Percentiles rank a stretch among this genome's conserved stretches.
These are phyloP conservation scores for Debaryomyces coudertii DNA, from an alignment of 1,139 yeast genomes.

Conservation along the genomic window DNA sequence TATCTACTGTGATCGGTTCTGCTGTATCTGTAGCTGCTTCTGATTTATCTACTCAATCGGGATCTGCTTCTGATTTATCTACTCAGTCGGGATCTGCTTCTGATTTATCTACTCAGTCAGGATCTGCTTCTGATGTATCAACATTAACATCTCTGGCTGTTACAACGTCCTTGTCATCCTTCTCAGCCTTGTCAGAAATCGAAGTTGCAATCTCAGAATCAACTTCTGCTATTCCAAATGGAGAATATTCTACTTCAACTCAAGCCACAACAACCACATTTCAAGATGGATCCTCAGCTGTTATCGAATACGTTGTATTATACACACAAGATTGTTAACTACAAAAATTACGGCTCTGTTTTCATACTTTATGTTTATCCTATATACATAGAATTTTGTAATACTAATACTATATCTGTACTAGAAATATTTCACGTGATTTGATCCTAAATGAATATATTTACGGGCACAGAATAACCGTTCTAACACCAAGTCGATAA, in stretches of 20 bases:
- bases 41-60: conserved; percentile 11
- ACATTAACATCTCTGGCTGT: conserved; percentile 8
- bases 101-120: not conserved
- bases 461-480: too few species aligned
- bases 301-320: conserved; percentile 36
- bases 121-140: not conserved
- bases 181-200: conserved; percentile 9
- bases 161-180: conserved; percentile 3
- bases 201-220: conserved; percentile 12
- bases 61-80: conserved; percentile 13
- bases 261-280: conserved; percentile 26
- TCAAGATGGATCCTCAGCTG: conserved; percentile 33
- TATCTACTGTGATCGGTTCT: conserved; percentile 12
- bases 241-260: conserved; percentile 30
- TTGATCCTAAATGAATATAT: not conserved
- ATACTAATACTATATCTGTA: not conserved
- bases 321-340: conserved; percentile 29
- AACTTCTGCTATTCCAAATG: conserved; percentile 24
- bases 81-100: conserved; percentile 13
- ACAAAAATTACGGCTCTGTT: not conserved
- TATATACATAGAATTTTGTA: not conserved
- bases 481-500: not conserved
- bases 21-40: conserved; percentile 13
- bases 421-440: not conserved
- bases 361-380: not conserved